Evolutionary conservation across 2,329 filamentous ascomycete species (phyloP), one percentile per base, ranked within the genome.

Genomic region (Ophiostoma sp.): DNA sequence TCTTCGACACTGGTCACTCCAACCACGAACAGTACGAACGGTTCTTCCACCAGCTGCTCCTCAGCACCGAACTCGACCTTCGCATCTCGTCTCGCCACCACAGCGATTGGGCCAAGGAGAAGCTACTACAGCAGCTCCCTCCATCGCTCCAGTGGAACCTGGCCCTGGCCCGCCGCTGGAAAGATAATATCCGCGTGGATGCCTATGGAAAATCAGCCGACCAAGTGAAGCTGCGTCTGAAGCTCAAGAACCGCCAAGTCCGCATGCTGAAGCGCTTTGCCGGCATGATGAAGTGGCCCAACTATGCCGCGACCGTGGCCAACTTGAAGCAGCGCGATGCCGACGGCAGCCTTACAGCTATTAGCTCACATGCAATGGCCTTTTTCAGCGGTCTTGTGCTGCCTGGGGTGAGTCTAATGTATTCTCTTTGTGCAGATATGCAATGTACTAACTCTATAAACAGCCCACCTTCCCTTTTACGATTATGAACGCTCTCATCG

Each of bases 21-120:
- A 90, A 91, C 76, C 83, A 86, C 63, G 81, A 84, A 22, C 85
- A 86, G 74, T 92, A 91, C 77, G 86, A 87, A 74, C 86, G 86
- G 33, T 94, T 94, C 82, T 93, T 93, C 80, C 91, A 93, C 79
- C 92, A 94, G 80, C 82, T 94, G n/a, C 84, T 94, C 2, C 86
- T 94, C 57, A 91, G 90, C 75, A 85, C 92, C 68, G 92, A 94
- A 80, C 84, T 94, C 5, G 89, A 93, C 78, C 80, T 92, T 73
- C 88, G 92, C 52, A 92, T 94, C 77, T 88, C 91, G 77, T 90
- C 88, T 1, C 83, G 83, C 33, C 83, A 87, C 69, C 90, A 92
- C 79, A 83, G 84, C n/a, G 88, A 89, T 33, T 87, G 85, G 82
- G 87, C 89, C 50, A 92, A 90, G 80, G 87, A 90, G 77, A 89